Conservation (phyloP, 768 basidiomycete genomes). For the Trametes gibbosa region DNA sequence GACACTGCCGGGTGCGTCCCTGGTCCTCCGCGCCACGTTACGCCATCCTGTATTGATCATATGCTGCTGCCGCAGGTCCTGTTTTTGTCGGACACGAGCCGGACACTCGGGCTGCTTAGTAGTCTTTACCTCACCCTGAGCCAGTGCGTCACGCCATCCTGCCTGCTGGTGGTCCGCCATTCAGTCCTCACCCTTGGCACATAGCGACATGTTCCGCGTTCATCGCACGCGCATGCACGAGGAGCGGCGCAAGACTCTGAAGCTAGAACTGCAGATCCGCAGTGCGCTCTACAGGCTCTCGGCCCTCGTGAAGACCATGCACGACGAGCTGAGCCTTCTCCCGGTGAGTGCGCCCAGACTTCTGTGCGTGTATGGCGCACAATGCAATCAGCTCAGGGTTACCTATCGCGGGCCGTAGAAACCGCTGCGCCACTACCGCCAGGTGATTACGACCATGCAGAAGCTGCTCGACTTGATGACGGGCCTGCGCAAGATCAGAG, state of each 20-base stretch:
- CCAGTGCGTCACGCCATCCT: conserved; percentile 28
- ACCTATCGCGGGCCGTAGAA: too few species aligned
- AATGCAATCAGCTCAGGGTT: too few species aligned
- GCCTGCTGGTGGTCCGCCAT: background rate
- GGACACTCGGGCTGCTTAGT: conserved; percentile 38
- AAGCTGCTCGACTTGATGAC: conserved; percentile 42
- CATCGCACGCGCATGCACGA: conserved; percentile 23
- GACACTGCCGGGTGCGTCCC: conserved; percentile 41
- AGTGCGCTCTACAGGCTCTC: conserved; percentile 39
- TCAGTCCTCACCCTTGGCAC: background rate
- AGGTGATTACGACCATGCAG: conserved; percentile 37
- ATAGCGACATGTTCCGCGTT: conserved; percentile 37
- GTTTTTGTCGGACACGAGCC: conserved; percentile 40
- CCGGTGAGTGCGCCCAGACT: conserved; percentile 34
- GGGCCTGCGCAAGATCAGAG: conserved; percentile 45
- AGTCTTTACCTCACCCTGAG: conserved; percentile 44
- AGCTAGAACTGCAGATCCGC: conserved; percentile 42
- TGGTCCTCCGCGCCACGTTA: background rate
- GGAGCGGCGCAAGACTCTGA: conserved; percentile 36
- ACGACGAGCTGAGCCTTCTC: conserved; percentile 45
- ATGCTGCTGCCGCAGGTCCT: conserved; percentile 31
- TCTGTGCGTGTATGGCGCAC: background rate
- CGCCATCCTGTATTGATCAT: background rate
- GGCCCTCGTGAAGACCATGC: conserved; percentile 40
- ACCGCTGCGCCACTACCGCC: conserved; percentile 44